These are phyloP conservation scores for Ceriops tagal DNA, from an alignment of 345 rosid genomes.

Conservation along the genomic window DNA sequence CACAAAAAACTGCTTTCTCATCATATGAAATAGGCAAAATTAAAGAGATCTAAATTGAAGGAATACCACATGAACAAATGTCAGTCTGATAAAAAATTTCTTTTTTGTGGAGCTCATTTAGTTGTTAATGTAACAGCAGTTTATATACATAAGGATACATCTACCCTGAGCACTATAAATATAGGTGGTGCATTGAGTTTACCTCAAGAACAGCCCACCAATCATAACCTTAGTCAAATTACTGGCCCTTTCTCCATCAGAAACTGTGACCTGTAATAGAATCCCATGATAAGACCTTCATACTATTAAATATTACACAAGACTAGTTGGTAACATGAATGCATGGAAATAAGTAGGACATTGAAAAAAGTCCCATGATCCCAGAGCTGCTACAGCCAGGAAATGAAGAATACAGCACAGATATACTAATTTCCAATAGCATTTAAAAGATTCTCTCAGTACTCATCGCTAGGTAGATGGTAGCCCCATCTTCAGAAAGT, in stretches of 20 bases:
- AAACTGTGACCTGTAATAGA: conserved; percentile 77
- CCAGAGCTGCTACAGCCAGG: background rate
- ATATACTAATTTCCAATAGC: background rate
- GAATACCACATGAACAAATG: conserved; percentile 12
- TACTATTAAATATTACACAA: background rate
- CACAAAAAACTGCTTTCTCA: no score
- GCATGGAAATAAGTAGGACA: conserved; percentile 3
- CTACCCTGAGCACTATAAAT: background rate
- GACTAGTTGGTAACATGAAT: background rate
- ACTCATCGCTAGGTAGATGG: no score
- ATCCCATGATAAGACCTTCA: conserved; percentile 18
- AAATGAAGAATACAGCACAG: conserved; percentile 3
- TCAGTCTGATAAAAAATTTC: background rate
- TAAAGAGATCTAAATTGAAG: background rate
- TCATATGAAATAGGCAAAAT: background rate
- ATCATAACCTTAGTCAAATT: conserved; percentile 70
- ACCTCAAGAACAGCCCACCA: conserved; percentile 91
- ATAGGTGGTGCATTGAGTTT: conserved; percentile 11
- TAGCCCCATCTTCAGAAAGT: no score
- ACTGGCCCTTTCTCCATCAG: conserved; percentile 74
- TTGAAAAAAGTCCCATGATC: conserved; percentile 2
- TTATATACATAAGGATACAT: background rate
- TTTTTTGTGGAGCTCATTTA: no score
- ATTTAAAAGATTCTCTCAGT: background rate
- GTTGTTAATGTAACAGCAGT: no score